Base-by-base conservation (phyloP, 257 asterid species). In the Ehretia macrophylla region DNA sequence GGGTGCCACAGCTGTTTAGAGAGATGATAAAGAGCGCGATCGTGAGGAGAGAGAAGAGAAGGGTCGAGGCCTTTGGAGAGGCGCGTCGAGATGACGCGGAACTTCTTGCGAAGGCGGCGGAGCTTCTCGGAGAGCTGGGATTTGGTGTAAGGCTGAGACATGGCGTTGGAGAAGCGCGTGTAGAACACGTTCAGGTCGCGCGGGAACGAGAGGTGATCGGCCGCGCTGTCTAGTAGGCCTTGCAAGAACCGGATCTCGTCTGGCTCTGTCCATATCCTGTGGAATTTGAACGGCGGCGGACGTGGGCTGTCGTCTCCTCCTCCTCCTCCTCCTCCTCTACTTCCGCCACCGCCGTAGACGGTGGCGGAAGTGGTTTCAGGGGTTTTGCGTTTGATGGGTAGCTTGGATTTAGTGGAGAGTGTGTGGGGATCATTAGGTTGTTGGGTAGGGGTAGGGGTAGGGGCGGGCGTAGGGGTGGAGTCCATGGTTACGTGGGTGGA, bases 111-210 rank as follows among this genome's bases (percentile, higher is more conserved):
- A n/a, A 88, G 79, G 76, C 95, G 64, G 46, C 91, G 82, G 19
- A 88, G 84, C 79, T 88, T 88, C 76, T 86, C 95, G 17, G 90
- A 85, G 63, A 88, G 83, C 79, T 85, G 97, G 18, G 95, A 75
- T 66, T 82, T 88, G 20, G 95, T 80, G 40, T 88, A 88, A 11
- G 95, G 97, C 79, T 86, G 95, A 5, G 89, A 66, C 91, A 85
- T 88, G 51, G 91, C 64, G 60, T 56, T 64, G 39, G 96, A 85
- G 76, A 88, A 88, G 1, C 91, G 84, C 61, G 79, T 62, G 63
- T 78, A 84, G 76, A 86, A 86, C 51, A 77, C 72, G 68, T 72
- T 78, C 9, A 88, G 79, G 71, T 88, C 95, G 52, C 88, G 71
- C 1, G 97, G 97, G 58, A 83, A 85, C 13, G 83, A 72, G 14